Conservation (phyloP, 2,329 filamentous ascomycete genomes). For the Pyricularia sp. region DNA sequence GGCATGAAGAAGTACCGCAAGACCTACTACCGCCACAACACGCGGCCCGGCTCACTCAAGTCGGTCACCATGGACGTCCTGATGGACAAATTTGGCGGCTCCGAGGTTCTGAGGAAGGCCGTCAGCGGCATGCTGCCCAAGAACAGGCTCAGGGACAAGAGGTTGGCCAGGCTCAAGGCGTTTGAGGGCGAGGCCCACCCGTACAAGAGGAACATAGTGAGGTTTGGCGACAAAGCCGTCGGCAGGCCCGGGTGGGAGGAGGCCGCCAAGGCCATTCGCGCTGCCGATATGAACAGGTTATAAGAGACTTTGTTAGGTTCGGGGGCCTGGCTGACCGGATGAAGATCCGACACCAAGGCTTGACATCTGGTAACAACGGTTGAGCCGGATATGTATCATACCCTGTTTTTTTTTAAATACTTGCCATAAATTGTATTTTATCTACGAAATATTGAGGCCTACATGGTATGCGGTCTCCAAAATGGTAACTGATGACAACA, state of each 20-base stretch:
- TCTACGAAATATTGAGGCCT: not conserved
- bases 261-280: conserved; percentile 35
- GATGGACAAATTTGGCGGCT: conserved; percentile 87
- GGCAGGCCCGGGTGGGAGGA: conserved; percentile 40
- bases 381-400: not conserved
- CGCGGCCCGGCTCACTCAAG: conserved; percentile 74
- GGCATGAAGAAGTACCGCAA: conserved; percentile 91
- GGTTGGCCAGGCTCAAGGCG: conserved; percentile 80
- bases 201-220: conserved; percentile 77
- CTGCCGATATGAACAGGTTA: conserved; percentile 36
- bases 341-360: not conserved
- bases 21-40: conserved; percentile 90
- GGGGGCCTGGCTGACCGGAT: not conserved
- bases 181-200: conserved; percentile 91
- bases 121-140: conserved; percentile 97
- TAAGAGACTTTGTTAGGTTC: conserved; percentile 12
- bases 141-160: conserved; percentile 79
- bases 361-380: not conserved
- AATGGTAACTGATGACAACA: not conserved
- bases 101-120: conserved; percentile 79
- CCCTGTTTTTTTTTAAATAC: not conserved
- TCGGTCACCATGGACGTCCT: conserved; percentile 88
- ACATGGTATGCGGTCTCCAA: not conserved
- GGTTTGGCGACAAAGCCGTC: conserved; percentile 49
- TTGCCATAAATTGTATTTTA: not conserved